phyloP scores from a whole-genome alignment of 441 rosid species.

The Pelargonium exstipulatum region DNA sequence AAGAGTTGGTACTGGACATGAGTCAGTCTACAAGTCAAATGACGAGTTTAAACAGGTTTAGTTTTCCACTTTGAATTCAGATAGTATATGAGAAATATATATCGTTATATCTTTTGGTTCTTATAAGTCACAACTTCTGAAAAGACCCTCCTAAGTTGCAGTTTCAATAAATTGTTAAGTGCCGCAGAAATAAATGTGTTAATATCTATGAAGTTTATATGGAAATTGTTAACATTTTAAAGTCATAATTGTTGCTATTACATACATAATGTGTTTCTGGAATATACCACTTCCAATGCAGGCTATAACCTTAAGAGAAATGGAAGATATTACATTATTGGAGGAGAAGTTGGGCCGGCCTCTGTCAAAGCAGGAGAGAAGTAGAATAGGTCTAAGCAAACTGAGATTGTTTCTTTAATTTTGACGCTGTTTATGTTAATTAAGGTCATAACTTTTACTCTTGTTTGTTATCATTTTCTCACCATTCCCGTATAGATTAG shows the following conservation, averaged over 20 bases:
- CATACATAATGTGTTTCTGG: background rate
- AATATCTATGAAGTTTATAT: background rate
- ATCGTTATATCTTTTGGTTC: background rate
- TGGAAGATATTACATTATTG: conserved; percentile 60
- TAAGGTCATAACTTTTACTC: too few species aligned
- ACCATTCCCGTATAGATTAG: background rate
- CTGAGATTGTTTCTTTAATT: conserved; percentile 69
- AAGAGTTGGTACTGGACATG: conserved; percentile 76
- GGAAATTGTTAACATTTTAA: background rate
- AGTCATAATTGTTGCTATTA: background rate
- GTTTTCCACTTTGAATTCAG: conserved; percentile 10
- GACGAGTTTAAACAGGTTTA: conserved; percentile 89
- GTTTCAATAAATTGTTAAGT: background rate
- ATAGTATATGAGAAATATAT: conserved; percentile 1
- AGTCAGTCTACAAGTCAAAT: conserved; percentile 69
- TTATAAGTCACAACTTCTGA: too few species aligned
- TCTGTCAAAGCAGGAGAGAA: conserved; percentile 68
- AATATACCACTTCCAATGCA: conserved; percentile 17
- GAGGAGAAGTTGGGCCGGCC: conserved; percentile 82
- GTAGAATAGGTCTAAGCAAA: conserved; percentile 86
- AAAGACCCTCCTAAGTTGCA: background rate
- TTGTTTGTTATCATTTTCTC: conserved; percentile 9
- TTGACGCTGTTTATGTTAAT: too few species aligned
- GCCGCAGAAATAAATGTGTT: background rate
- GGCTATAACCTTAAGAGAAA: conserved; percentile 71